A percentile compares a stretch with the other conserved stretches of the same genome.
phyloP scores from a whole-genome alignment of 371 early-diverging fungal species.

The Synchytrium microbalum region DNA sequence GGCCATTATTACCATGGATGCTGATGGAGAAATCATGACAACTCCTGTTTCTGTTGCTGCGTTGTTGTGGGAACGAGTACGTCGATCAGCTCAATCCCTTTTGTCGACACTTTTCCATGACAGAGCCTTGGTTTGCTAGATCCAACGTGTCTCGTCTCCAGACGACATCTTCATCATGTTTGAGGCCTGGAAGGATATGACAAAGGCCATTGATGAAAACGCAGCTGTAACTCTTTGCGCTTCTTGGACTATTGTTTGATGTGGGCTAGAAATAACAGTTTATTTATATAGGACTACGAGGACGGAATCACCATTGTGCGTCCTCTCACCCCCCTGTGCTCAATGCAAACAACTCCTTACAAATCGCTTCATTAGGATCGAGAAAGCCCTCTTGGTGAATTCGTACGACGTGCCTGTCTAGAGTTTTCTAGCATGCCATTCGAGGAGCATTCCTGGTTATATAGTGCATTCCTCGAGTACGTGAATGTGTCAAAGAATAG shows the following conservation, averaged over 20 bases:
- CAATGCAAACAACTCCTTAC: background rate
- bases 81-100: background rate
- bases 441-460: background rate
- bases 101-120: too few relatives aligned
- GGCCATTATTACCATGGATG: background rate
- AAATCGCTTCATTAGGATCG: slow-evolving; percentile 1
- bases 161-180: background rate
- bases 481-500: background rate
- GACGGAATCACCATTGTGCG: background rate
- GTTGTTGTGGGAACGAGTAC: background rate
- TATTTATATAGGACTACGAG: background rate
- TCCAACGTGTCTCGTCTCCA: background rate
- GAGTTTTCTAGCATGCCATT: background rate
- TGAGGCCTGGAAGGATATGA: background rate
- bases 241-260: too few relatives aligned
- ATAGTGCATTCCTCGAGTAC: background rate
- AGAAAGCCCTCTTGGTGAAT: background rate
- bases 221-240: background rate
- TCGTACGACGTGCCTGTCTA: background rate
- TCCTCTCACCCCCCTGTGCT: too few relatives aligned
- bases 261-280: too few relatives aligned
- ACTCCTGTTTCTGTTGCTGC: background rate
- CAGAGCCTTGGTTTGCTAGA: too few relatives aligned
- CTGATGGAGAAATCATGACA: background rate
- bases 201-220: background rate